Evolutionary conservation across 2,329 filamentous ascomycete genomes (phyloP).

Genomic region (Apiospora phragmitis): DNA sequence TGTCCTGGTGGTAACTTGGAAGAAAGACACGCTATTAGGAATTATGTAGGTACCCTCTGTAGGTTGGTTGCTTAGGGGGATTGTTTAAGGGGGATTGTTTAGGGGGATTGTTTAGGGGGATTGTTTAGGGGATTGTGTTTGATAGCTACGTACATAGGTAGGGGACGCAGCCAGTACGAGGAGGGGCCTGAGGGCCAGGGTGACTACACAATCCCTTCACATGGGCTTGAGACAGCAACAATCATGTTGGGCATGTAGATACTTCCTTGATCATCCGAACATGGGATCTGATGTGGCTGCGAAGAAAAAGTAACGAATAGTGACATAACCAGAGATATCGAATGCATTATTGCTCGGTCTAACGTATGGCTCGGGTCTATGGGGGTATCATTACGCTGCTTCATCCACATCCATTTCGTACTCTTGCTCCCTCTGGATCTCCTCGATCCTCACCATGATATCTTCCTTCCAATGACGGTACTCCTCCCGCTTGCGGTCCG

Average conservation of each 20-base stretch:
- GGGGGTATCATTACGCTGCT: conserved; percentile 9
- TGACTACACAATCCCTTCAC: not conserved
- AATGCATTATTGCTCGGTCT: not conserved
- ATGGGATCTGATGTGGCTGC: not conserved
- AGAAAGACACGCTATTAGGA: not conserved
- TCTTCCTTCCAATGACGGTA: conserved; percentile 65
- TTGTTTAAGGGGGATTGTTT: not conserved
- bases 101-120: not conserved
- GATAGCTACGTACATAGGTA: not conserved
- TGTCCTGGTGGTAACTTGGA: not conserved
- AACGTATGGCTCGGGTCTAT: not conserved
- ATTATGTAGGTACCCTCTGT: not conserved
- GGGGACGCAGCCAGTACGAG: not conserved
- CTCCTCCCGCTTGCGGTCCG: conserved; percentile 59
- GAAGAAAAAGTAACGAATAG: not conserved
- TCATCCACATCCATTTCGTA: conserved; percentile 22
- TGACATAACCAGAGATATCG: not conserved
- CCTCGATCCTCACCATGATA: conserved; percentile 57
- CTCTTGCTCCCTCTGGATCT: conserved; percentile 37
- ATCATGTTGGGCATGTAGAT: not conserved
- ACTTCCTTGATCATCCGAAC: not conserved
- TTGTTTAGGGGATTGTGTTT: not conserved
- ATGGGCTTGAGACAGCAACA: not conserved
- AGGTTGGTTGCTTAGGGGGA: not conserved
- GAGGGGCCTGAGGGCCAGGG: not conserved